Base-by-base conservation (phyloP, 2,329 filamentous ascomycete species). In the Podosphaera fusca region DNA sequence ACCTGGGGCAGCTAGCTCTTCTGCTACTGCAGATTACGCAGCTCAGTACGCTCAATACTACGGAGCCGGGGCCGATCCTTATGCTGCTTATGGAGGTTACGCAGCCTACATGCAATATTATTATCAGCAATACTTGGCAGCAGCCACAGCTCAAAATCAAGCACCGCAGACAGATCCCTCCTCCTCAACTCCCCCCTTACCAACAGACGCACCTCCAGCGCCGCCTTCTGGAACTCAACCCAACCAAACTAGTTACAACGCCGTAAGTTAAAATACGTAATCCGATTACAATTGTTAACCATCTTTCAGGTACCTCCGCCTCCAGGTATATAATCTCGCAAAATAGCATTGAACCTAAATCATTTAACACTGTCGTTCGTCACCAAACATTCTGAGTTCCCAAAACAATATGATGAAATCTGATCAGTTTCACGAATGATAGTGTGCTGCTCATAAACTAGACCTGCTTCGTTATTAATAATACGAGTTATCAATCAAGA, bases 81-180 rank as follows among this genome's bases (percentile, higher is more conserved):
- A 95, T 68, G 87, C 87, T 47, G 81, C 85, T 7, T 95, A 92
- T 64, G 90, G 90, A 60, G 90, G 90, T 57, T 95, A 92, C 69
- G 78, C 82, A 63, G 85, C 84, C 49, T 82, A 82, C 63, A 72
- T 77, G 61, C 82, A 85, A 63, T 82, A 85, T 70, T 87, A 87
- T 63, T 81, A 86, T 66, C 81, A 86, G 64, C 84, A 84, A 63
- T 79, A 79, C 62, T 76, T 76, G 21, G 73, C 72, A 12, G 76
- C 78, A 63, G 73, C 74, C 52, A 72, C 70, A 56, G 67, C 70
- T 52, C 70, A 74, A 59, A 71, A 75, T 56, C 60, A 60, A 55
- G 49, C 59, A 51, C 72, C 73, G 57, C 66, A 74, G 60, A 69
- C 74, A 59, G 64, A 67, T 51, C 64, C 70, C 57, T 65, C 68